These are phyloP conservation scores for Lolium perenne DNA, from an alignment of 176 grass and related monocot species.

Conservation along the genomic window DNA sequence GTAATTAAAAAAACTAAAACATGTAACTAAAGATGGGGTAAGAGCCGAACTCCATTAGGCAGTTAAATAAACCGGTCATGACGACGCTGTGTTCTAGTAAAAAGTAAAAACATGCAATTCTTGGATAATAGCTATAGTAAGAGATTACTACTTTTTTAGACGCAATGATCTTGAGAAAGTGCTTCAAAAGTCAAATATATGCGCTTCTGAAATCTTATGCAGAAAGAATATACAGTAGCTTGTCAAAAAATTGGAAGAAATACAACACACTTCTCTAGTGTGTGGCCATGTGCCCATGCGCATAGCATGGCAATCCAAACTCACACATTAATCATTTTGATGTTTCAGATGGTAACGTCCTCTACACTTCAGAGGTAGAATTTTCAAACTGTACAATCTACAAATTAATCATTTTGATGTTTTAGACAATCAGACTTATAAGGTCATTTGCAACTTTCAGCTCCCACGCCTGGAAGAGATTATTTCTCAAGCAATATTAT, in stretches of 20 bases:
- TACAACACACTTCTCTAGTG: neutral
- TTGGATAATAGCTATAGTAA: neutral
- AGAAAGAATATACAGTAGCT: neutral
- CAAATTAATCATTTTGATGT: no score
- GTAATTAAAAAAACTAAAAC: no score
- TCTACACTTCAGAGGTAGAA: no score
- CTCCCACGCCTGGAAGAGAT: neutral
- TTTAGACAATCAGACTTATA: no score
- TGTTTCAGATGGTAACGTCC: no score
- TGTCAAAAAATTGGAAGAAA: neutral
- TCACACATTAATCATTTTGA: no score
- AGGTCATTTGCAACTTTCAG: no score
- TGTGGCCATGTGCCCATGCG: neutral
- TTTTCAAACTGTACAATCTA: no score
- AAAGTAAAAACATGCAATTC: no score
- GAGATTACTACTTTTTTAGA: neutral
- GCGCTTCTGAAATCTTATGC: neutral
- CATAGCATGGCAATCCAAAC: neutral
- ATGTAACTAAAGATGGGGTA: no score
- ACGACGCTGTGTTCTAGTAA: neutral
- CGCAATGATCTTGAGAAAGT: neutral
- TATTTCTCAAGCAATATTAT: slow-evolving; percentile 10
- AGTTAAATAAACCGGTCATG: neutral
- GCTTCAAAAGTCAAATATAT: slow-evolving; percentile 14
- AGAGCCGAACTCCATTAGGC: no score